Evolutionary conservation across 805 yeast species (phyloP), one percentile per base, ranked within the genome.

Genomic region (Starmerella davenportii): DNA sequence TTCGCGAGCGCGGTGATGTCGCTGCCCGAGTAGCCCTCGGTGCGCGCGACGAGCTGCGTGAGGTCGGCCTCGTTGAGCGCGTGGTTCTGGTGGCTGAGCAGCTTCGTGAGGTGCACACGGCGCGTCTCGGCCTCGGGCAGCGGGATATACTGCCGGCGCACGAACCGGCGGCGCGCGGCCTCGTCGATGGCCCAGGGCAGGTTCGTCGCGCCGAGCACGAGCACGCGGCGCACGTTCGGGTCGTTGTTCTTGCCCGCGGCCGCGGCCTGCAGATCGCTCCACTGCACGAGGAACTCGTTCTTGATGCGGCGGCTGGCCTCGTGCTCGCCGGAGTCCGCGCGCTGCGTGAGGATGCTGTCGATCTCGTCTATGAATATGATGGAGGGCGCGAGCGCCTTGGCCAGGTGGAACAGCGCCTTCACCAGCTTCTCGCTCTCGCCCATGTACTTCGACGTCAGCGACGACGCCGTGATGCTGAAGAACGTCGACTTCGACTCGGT

Each of bases 101-200:
- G 66, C 50, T 74, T 77, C 38, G 59, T 55, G 17, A 87, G 62
- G 53, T 87, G 95, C 3, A 69, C 69, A 37, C 65, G 60, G 41
- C 96, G 63, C 2, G 95, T 82, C 47, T 77, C 85, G 19, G 64
- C 69, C 53, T 85, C 96, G 0, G 98, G 96, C 34, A 90, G 62
- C 3, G 96, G 96, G 39, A 90, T 85, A 58, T 90, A 85, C 52
- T 81, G 92, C 37, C 95, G 65, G 51, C 92, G 70, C 5, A 81
- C 93, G 59, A 87, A 87, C 45, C 96, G 66, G 55, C 96, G 69
- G 51, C 95, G 65, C 1, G 96, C 95, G 2, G 95, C 95, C 52
- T 90, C 96, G 57, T 87, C 98, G 43, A 51, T 84, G 2, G 82
- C 78, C 98, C 98, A 87, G 0, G 98, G 98, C 44, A 87, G 56